Evolutionary conservation across 108 stramenopile genomes (phyloP).

Genomic region (Skeletonema costatum): DNA sequence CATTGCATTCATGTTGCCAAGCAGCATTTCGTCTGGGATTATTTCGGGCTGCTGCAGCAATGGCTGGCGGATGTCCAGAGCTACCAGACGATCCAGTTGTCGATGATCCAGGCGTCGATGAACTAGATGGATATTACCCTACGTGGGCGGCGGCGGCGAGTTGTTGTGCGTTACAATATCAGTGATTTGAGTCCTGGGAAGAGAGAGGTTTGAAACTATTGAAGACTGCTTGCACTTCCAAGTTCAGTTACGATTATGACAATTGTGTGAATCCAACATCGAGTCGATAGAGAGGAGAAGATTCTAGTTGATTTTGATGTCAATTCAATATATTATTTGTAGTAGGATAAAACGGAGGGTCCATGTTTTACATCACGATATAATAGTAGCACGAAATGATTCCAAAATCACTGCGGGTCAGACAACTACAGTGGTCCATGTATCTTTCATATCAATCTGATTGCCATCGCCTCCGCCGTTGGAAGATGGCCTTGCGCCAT

Average conservation of each 20-base stretch:
- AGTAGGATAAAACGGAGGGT: too few species aligned
- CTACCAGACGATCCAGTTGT: neutral
- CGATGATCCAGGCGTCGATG: neutral
- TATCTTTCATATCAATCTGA: too few species aligned
- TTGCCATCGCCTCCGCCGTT: too few species aligned
- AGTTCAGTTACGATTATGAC: neutral
- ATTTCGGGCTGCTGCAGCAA: constrained; percentile 21
- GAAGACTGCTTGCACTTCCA: constrained; percentile 2
- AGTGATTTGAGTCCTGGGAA: constrained; percentile 30
- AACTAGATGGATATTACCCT: constrained; percentile 17
- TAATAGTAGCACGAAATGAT: too few species aligned
- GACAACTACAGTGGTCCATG: too few species aligned
- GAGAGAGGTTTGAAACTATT: neutral
- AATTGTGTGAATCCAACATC: neutral
- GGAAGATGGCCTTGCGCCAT: too few species aligned
- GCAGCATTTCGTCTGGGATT: constrained; percentile 22
- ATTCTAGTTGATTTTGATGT: too few species aligned
- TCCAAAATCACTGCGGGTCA: too few species aligned
- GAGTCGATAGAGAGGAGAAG: too few species aligned
- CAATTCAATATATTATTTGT: too few species aligned
- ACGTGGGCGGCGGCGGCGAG: constrained; percentile 15
- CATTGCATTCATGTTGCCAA: constrained; percentile 27
- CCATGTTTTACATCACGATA: too few species aligned
- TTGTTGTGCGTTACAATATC: constrained; percentile 38
- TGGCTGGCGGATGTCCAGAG: constrained; percentile 41